phyloP scores from a whole-genome alignment of 2,329 filamentous ascomycete species.

The Penicillium rolfsii region DNA sequence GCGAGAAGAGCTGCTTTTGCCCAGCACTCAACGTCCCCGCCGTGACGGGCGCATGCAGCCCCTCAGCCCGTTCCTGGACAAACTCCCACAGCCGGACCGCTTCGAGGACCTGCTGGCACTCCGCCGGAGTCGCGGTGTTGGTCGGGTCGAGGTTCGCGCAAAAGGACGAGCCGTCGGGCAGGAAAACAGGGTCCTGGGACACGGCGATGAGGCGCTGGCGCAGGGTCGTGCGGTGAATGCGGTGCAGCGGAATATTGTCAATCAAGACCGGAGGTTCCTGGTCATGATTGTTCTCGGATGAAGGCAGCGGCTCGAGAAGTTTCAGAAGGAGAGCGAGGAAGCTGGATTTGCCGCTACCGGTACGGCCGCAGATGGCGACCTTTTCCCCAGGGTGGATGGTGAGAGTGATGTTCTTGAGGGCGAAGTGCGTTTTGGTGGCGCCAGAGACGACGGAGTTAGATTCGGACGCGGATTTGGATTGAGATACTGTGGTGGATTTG shows the following conservation, averaged over 20 bases:
- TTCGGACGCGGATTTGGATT: neutral
- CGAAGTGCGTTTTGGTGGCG: neutral
- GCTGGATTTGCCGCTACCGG: constrained; percentile 27
- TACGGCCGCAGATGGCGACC: constrained; percentile 41
- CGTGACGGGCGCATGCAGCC: neutral
- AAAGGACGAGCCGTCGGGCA: neutral
- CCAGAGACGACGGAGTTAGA: neutral
- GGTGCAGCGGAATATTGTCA: neutral
- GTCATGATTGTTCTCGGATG: neutral
- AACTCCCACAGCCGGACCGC: neutral
- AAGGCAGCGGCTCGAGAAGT: neutral
- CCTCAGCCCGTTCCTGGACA: neutral
- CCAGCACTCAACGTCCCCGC: neutral
- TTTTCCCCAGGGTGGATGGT: constrained; percentile 35
- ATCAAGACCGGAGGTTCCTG: neutral
- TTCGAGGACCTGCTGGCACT: neutral
- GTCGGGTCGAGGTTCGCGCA: neutral
- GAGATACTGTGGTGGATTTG: neutral
- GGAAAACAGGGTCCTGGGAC: neutral
- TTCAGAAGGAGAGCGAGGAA: neutral
- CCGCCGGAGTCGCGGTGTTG: neutral
- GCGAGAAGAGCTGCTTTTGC: constrained; percentile 4
- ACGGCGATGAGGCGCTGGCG: neutral
- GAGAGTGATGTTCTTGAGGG: constrained; percentile 33
- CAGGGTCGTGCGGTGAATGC: neutral